Base-by-base conservation (phyloP, 305 asterid genomes). In the Salvia sclarea region DNA sequence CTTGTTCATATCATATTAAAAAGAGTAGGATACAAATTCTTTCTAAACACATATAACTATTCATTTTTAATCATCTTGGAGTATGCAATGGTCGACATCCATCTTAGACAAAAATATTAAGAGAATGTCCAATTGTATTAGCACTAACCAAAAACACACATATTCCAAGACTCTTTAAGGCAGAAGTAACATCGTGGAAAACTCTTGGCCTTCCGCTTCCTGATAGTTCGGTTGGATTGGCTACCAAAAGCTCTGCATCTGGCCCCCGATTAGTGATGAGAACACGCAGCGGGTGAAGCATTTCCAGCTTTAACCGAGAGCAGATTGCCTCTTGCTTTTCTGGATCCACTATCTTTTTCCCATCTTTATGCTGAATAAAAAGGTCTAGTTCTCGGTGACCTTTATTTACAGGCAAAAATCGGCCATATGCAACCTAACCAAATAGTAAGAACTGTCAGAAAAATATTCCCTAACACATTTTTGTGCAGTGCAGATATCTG, bases 141-240 rank as follows among this genome's bases (percentile, higher is more conserved):
- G 37, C 66, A 69, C 87, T 86, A 81, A 90, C 97, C 79, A 86
- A 81, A 76, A 90, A 90, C 59, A 88, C 75, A 77, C 96, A 90
- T 76, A 88, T 84, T 59, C 87, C 94, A 6, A 90, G 89, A 37
- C 68, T 77, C 82, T 90, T 92, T 10, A 90, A 79, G 47, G 95
- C 81, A 61, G 71, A 79, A 40, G 97, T 92, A 17, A 83, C 92
- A 67, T 92, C 95, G 64, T 80, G 88, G 76, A 90, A 92, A 71
- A 92, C 96, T 54, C 89, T 79, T 13, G 98, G 95, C 54, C 98
- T 86, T 74, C 98, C 95, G 60, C 82, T 85, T 67, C 98, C 96
- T 66, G 89, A 85, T 41, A 86, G 76, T 83, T 92, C 98, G n/a
- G 92, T 87, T 16, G 95, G 98, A 78, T 92, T 92, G 63, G 97